Conservation (phyloP, 2,329 filamentous ascomycete genomes). For the Clarireedia sp. region DNA sequence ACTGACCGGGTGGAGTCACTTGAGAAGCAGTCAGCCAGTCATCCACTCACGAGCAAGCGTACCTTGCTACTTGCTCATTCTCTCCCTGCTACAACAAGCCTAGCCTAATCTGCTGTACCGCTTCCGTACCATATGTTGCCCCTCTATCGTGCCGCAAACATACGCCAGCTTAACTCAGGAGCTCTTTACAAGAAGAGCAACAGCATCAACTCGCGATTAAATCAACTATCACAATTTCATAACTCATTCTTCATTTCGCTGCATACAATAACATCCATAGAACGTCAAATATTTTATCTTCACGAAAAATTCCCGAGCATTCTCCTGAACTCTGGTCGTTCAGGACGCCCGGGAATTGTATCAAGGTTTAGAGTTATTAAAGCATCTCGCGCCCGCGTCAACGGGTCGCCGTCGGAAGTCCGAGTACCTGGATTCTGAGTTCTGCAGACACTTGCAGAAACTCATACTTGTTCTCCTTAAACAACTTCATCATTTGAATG, state of each 20-base stretch:
- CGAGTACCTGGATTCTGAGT: slow-evolving; percentile 11
- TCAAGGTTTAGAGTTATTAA: slow-evolving; percentile 1
- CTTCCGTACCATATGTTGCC: neutral
- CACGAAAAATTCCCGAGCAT: slow-evolving; percentile 14
- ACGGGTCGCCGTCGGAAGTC: no score
- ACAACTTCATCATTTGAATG: slow-evolving; percentile 28
- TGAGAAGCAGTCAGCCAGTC: no score
- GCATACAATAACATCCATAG: neutral
- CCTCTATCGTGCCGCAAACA: neutral
- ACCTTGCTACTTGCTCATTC: no score
- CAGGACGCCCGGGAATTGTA: slow-evolving; percentile 20
- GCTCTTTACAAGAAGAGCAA: slow-evolving; percentile 1
- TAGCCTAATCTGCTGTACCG: neutral
- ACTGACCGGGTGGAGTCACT: no score
- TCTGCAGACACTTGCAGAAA: neutral
- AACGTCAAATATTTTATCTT: neutral
- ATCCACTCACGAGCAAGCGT: no score
- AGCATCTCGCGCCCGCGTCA: slow-evolving; percentile 4
- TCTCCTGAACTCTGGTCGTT: slow-evolving; percentile 22
- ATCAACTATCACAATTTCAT: neutral
- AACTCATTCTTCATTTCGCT: neutral
- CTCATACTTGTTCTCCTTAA: neutral
- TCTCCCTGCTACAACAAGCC: neutral
- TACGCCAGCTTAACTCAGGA: slow-evolving; percentile 5
- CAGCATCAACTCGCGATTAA: slow-evolving; percentile 4